phyloP scores from a whole-genome alignment of 2,329 filamentous ascomycete species.

The Fusarium graminum region DNA sequence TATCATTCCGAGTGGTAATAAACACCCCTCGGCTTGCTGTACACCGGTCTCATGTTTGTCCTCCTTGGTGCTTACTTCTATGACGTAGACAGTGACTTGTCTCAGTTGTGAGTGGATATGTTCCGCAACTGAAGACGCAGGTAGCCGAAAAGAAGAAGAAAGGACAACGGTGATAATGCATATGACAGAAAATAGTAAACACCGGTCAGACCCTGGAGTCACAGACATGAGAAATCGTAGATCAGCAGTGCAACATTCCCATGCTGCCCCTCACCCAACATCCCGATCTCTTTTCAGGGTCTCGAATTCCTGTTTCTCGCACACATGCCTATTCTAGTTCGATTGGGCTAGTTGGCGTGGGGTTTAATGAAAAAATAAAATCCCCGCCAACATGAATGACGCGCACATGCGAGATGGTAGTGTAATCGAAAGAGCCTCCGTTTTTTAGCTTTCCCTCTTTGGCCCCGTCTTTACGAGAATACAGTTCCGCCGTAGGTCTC shows the following conservation, averaged over 20 bases:
- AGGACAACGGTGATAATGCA: neutral
- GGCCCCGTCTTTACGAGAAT: slow-evolving; percentile 30
- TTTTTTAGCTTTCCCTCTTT: neutral
- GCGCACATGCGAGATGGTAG: slow-evolving; percentile 42
- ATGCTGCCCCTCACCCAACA: neutral
- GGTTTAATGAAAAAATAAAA: neutral
- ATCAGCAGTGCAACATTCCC: slow-evolving; percentile 26
- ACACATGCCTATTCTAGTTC: slow-evolving; percentile 1
- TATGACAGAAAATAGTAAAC: neutral
- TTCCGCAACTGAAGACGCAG: slow-evolving; percentile 1
- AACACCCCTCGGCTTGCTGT: neutral
- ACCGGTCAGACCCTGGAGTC: neutral
- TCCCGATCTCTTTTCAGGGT: slow-evolving; percentile 12
- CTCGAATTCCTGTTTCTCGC: slow-evolving; percentile 2
- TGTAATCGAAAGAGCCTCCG: slow-evolving; percentile 30
- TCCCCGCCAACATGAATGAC: slow-evolving; percentile 29
- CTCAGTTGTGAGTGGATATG: neutral
- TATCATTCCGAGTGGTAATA: neutral
- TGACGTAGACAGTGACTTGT: slow-evolving; percentile 32
- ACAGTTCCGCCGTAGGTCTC: slow-evolving; percentile 13
- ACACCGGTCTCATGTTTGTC: slow-evolving; percentile 15
- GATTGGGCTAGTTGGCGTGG: slow-evolving; percentile 8
- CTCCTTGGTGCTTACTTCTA: slow-evolving; percentile 19
- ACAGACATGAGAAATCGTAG: neutral
- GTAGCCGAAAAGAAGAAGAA: neutral